phyloP scores from a whole-genome alignment of 768 basidiomycete species.

The Tylopilus vinaceipallidus region DNA sequence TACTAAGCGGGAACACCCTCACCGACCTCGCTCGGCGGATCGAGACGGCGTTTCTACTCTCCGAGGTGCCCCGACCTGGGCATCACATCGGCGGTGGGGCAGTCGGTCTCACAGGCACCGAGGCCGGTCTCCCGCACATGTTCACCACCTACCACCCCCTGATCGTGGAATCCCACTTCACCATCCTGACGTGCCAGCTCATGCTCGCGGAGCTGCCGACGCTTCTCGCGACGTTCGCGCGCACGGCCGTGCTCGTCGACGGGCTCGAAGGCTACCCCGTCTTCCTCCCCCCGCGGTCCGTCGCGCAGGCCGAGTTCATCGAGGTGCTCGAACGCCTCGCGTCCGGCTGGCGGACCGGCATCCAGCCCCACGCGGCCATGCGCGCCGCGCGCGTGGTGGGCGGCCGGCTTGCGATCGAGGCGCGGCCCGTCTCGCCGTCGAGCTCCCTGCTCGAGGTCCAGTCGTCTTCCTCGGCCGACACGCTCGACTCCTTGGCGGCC shows the following conservation, averaged over 20 bases:
- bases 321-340: slow-evolving; percentile 83
- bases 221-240: slow-evolving; percentile 63
- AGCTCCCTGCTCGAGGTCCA: slow-evolving; percentile 22
- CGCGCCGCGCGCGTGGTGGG: slow-evolving; percentile 34
- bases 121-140: slow-evolving; percentile 42
- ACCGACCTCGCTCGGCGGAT: slow-evolving; percentile 49
- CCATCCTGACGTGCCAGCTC: slow-evolving; percentile 68
- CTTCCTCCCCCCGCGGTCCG: slow-evolving; percentile 82
- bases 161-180: slow-evolving; percentile 84
- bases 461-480: slow-evolving; percentile 26
- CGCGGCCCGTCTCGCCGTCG: slow-evolving; percentile 27
- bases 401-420: slow-evolving; percentile 43
- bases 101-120: slow-evolving; percentile 38
- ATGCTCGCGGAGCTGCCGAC: slow-evolving; percentile 73
- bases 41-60: slow-evolving; percentile 66
- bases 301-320: slow-evolving; percentile 88
- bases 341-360: slow-evolving; percentile 67
- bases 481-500: slow-evolving; percentile 10
- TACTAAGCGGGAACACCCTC: slow-evolving; percentile 13
- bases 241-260: slow-evolving; percentile 67
- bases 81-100: slow-evolving; percentile 40
- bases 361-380: slow-evolving; percentile 53
- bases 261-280: slow-evolving; percentile 87
- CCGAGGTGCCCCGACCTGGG: slow-evolving; percentile 67
- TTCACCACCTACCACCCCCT: slow-evolving; percentile 92